A percentile compares a stretch with the other conserved stretches of the same genome.
These are phyloP conservation scores for Penicillium paxilli DNA, from an alignment of 495 filamentous ascomycete genomes.

Conservation along the genomic window DNA sequence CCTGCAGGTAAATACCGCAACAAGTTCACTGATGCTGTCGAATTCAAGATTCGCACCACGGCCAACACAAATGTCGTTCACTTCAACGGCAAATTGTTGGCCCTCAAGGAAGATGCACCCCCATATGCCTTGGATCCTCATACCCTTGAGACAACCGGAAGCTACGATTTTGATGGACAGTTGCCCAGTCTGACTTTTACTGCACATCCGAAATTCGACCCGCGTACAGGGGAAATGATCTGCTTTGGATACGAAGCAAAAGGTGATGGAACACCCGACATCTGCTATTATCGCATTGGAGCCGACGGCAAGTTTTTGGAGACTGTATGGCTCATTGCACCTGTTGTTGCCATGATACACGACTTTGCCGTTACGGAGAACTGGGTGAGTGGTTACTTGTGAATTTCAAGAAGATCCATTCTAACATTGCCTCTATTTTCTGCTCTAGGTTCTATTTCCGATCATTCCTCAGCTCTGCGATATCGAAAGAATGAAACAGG, in stretches of 20 bases:
- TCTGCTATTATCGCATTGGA: constrained; percentile 49
- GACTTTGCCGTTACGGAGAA: constrained; percentile 54
- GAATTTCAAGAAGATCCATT: no score
- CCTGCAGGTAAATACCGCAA: constrained; percentile 52
- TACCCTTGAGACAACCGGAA: constrained; percentile 54
- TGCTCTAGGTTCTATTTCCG: constrained; percentile 49
- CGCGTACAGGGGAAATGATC: constrained; percentile 55
- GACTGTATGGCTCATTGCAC: constrained; percentile 49
- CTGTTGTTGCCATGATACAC: constrained; percentile 58
- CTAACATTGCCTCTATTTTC: no score
- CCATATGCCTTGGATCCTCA: constrained; percentile 57
- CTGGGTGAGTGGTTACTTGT: constrained; percentile 23
- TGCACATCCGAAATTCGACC: constrained; percentile 63
- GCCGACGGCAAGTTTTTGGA: constrained; percentile 42
- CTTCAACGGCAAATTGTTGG: constrained; percentile 52
- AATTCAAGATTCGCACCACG: constrained; percentile 48
- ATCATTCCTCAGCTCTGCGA: constrained; percentile 52
- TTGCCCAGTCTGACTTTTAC: constrained; percentile 54
- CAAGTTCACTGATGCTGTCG: constrained; percentile 52
- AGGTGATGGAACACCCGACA: constrained; percentile 45
- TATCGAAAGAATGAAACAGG: constrained; percentile 52
- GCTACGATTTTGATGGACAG: constrained; percentile 59
- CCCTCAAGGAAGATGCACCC: constrained; percentile 55
- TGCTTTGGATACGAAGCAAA: constrained; percentile 57
- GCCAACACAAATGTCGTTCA: constrained; percentile 58